These are phyloP conservation scores for Cryoendolithus antarcticus DNA, from an alignment of 2,329 filamentous ascomycete species.

Conservation along the genomic window DNA sequence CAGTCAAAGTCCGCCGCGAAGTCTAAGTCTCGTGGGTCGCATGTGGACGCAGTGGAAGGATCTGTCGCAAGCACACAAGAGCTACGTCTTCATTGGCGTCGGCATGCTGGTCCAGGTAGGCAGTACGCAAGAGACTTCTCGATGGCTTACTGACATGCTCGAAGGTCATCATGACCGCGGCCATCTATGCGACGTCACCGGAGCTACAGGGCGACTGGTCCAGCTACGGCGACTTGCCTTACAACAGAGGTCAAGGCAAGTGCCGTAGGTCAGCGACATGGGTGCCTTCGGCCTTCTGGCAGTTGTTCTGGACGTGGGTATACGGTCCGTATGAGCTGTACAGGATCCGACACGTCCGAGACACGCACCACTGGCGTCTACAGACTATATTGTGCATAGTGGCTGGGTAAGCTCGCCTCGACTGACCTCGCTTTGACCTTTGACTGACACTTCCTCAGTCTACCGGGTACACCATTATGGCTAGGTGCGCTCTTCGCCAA, in stretches of 20 bases:
- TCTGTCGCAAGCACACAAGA: slow-evolving; percentile 31
- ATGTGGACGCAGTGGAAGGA: slow-evolving; percentile 30
- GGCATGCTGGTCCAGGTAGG: slow-evolving; percentile 46
- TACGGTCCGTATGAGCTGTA: slow-evolving; percentile 51
- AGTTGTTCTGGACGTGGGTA: slow-evolving; percentile 51
- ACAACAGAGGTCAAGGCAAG: slow-evolving; percentile 13
- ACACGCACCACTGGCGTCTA: slow-evolving; percentile 54
- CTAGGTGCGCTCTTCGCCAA: slow-evolving; percentile 44
- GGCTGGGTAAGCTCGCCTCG: slow-evolving; percentile 24
- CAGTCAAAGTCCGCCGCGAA: slow-evolving; percentile 11
- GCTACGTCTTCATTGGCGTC: slow-evolving; percentile 38
- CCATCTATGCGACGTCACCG: slow-evolving; percentile 10
- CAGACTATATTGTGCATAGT: slow-evolving; percentile 46
- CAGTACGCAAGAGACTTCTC: too few species aligned
- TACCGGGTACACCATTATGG: slow-evolving; percentile 57
- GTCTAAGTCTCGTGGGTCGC: slow-evolving; percentile 40
- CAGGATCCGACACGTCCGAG: slow-evolving; percentile 47
- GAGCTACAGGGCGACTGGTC: slow-evolving; percentile 15
- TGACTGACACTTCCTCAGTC: neutral
- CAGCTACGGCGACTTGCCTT: slow-evolving; percentile 11
- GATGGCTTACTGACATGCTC: slow-evolving; percentile 1
- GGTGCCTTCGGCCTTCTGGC: slow-evolving; percentile 54
- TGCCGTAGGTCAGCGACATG: slow-evolving; percentile 38
- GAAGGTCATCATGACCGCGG: slow-evolving; percentile 12
- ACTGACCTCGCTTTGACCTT: slow-evolving; percentile 8